Evolutionary conservation across 2,329 filamentous ascomycete genomes (phyloP).

Genomic region (Aspergillus viridinutans): DNA sequence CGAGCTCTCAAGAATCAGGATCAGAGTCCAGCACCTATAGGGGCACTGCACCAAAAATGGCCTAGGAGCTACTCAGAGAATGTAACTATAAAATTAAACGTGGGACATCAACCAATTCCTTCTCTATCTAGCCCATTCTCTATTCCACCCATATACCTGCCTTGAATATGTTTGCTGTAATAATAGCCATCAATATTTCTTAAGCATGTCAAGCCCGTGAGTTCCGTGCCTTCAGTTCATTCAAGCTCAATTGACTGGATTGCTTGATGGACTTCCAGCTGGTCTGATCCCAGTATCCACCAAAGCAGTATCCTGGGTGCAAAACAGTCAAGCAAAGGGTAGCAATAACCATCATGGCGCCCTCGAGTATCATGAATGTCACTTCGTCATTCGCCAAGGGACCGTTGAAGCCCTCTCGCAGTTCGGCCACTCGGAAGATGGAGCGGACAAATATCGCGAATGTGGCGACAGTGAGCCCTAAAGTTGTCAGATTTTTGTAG

Average conservation of each 20-base stretch:
- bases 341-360: conserved; percentile 49
- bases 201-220: not conserved
- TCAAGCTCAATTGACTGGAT: not conserved
- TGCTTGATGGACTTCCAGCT: not conserved
- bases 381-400: conserved; percentile 47
- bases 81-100: too few species aligned
- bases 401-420: conserved; percentile 45
- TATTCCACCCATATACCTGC: not conserved
- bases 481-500: not conserved
- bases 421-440: conserved; percentile 48
- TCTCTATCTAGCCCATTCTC: too few species aligned
- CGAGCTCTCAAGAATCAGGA: too few species aligned
- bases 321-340: conserved; percentile 42
- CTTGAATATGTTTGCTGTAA: not conserved
- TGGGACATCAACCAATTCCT: too few species aligned
- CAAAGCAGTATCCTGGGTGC: conserved; percentile 37
- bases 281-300: not conserved
- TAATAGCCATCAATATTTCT: too few species aligned
- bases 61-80: too few species aligned
- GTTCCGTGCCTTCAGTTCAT: not conserved
- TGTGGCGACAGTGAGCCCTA: conserved; percentile 35
- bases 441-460: conserved; percentile 47
- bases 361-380: conserved; percentile 50
- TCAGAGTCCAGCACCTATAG: too few species aligned
- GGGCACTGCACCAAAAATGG: too few species aligned